Evolutionary conservation across 371 early-diverging fungal species (phyloP).

Genomic region (Astathelohania contejeani): DNA sequence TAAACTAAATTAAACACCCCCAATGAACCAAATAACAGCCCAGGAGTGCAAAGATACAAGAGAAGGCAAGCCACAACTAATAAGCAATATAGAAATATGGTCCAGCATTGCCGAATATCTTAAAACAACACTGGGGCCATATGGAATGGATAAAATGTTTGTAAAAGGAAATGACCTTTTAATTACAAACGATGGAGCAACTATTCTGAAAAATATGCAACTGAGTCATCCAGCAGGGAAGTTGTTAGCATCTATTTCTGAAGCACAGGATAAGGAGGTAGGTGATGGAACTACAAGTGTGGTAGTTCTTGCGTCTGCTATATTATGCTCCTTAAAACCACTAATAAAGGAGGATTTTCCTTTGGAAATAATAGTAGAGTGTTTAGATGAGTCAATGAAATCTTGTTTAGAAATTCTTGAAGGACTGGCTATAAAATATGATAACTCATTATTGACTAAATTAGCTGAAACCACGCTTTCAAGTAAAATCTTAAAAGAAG

Average conservation of each 20-base stretch:
- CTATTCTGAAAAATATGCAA: slow-evolving; percentile 88
- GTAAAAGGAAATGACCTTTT: slow-evolving; percentile 73
- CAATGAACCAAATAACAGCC: too few relatives aligned
- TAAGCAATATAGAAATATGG: slow-evolving; percentile 91
- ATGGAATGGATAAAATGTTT: slow-evolving; percentile 98
- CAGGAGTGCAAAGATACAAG: slow-evolving; percentile 93
- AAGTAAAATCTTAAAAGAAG: slow-evolving; percentile 86
- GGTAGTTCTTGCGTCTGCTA: slow-evolving; percentile 82
- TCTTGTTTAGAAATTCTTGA: slow-evolving; percentile 52
- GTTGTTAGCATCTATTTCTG: slow-evolving; percentile 83
- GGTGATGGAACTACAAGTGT: slow-evolving; percentile 99
- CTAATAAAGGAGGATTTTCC: slow-evolving; percentile 83
- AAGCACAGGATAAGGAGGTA: slow-evolving; percentile 96
- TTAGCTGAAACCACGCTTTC: slow-evolving; percentile 93
- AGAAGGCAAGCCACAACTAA: slow-evolving; percentile 87
- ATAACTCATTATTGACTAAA: slow-evolving; percentile 65
- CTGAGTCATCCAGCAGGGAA: slow-evolving; percentile 96
- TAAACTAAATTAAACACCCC: too few relatives aligned
- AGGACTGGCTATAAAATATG: slow-evolving; percentile 60
- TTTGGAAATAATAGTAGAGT: slow-evolving; percentile 77
- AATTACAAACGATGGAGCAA: slow-evolving; percentile 99
- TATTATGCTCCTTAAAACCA: slow-evolving; percentile 74
- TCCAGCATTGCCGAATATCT: slow-evolving; percentile 79
- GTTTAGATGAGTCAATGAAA: slow-evolving; percentile 67
- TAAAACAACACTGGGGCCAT: slow-evolving; percentile 89